These are phyloP conservation scores for Dictyostelium discoideum DNA, from an alignment of 78 protist species.

Conservation along the genomic window DNA sequence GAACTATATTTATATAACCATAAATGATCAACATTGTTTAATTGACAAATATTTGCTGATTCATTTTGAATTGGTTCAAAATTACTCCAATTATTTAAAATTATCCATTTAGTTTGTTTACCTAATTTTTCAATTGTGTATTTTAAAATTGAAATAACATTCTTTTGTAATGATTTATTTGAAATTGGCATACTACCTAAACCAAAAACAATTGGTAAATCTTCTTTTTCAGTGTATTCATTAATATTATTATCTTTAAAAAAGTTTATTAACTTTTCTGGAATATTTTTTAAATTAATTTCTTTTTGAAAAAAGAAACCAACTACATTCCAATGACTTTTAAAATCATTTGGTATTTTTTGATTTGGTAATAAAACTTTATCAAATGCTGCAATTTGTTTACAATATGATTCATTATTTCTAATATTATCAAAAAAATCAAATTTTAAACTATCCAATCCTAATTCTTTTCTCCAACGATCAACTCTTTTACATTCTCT, in stretches of 20 bases:
- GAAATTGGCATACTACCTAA: slow-evolving; percentile 51
- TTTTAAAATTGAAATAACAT: not conserved
- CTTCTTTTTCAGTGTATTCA: not conserved
- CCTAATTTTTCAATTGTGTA: not conserved
- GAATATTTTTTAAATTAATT: not conserved
- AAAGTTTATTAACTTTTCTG: not conserved
- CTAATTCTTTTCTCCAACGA: not conserved
- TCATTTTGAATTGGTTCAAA: not conserved
- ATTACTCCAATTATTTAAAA: slow-evolving; percentile 12
- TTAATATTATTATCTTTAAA: not conserved
- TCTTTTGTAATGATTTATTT: not conserved
- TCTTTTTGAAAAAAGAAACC: not conserved
- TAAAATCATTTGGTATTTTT: not conserved
- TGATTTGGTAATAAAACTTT: not conserved
- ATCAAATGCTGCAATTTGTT: not conserved
- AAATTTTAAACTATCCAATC: not conserved
- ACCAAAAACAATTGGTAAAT: slow-evolving; percentile 25
- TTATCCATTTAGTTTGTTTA: not conserved
- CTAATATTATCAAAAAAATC: not conserved
- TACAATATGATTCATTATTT: not conserved
- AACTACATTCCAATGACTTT: not conserved
- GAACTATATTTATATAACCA: slow-evolving; percentile 10
- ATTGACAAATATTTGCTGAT: not conserved
- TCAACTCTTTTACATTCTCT: not conserved
- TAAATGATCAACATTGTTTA: slow-evolving; percentile 17